Evolutionary conservation across 352 stramenopile species (phyloP), one percentile per base, ranked within the genome.

Genomic region (Globisporangium apiculatum): DNA sequence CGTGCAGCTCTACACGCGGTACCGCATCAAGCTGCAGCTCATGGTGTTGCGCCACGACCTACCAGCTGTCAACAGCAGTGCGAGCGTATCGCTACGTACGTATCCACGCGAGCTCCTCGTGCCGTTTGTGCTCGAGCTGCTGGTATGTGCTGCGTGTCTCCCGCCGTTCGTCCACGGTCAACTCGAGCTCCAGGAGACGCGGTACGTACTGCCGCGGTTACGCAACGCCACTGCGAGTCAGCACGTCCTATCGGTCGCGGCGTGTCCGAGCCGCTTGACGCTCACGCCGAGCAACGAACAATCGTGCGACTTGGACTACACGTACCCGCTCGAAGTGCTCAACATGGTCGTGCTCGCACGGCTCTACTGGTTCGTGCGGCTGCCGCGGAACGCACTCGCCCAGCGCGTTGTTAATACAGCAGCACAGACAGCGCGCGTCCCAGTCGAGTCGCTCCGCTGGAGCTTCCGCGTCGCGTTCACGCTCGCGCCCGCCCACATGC

Each of bases 291-390:
- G 48, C n/a, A 11, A 18, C 55, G 7, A 47, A 31, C 24, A 31
- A 31, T 31, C 54, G n/a, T 88, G 78, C 37, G 60, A 68, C 0
- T 61, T 88, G 9, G 57, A 62, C 11, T 88, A 88, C 50, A 58
- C 56, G 7, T 88, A 88, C 40, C 75, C 75, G 12, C 51, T 83
- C 35, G 78, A 88, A 64, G 75, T 88, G 6, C 45, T 84, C 31
- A 88, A 88, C 62, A 75, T 88, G 54, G 12, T 75, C 15, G 76
- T 85, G 18, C 55, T 88, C 36, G 52, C 79, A 36, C 76, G 78
- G 18, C 65, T 88, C 12, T 88, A 88, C 55, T 85, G 76, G 72
- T 67, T 83, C 54, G 65, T 65, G n/a, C 74, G 78, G 6, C 53
- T 81, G 11, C 58, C 86, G 43, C 76, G 76, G 36, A 86, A 85